Evolutionary conservation across 495 filamentous ascomycete genomes (phyloP).

Genomic region (Tuber aestivum): DNA sequence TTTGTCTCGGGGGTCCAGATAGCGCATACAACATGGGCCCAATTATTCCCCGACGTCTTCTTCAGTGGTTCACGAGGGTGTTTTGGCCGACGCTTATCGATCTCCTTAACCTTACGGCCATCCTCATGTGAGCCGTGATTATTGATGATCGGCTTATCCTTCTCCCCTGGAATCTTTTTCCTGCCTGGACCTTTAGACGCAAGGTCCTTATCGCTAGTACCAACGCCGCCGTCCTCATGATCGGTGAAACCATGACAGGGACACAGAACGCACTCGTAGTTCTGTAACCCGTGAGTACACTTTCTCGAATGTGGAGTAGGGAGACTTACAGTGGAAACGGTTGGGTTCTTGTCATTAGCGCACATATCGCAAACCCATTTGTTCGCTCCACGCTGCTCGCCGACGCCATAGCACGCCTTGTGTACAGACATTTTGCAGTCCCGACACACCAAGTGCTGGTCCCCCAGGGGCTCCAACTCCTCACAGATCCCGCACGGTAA

Average conservation of each 20-base stretch:
- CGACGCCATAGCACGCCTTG: slow-evolving; percentile 81
- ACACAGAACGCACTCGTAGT: slow-evolving; percentile 88
- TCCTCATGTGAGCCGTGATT: slow-evolving; percentile 52
- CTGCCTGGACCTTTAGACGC: slow-evolving; percentile 68
- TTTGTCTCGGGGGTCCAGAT: slow-evolving; percentile 87
- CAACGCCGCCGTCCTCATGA: slow-evolving; percentile 24
- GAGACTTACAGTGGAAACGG: slow-evolving; percentile 69
- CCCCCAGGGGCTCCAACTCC: slow-evolving; percentile 62
- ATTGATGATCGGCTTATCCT: slow-evolving; percentile 59
- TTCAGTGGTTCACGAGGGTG: slow-evolving; percentile 89
- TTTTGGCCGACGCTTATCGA: slow-evolving; percentile 66
- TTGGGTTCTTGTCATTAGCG: slow-evolving; percentile 79
- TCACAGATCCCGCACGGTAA: slow-evolving; percentile 82
- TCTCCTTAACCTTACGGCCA: slow-evolving; percentile 66
- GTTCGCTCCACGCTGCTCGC: slow-evolving; percentile 58
- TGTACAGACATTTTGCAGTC: slow-evolving; percentile 93
- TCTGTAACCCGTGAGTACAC: slow-evolving; percentile 47
- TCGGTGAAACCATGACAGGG: slow-evolving; percentile 51
- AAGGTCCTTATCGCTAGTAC: slow-evolving; percentile 34
- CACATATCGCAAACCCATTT: slow-evolving; percentile 98
- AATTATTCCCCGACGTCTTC: slow-evolving; percentile 87
- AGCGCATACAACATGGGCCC: slow-evolving; percentile 94
- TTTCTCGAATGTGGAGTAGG: not conserved
- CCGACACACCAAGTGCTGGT: slow-evolving; percentile 68
- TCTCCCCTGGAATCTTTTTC: slow-evolving; percentile 91